A percentile compares a stretch with the other conserved stretches of the same genome.
Evolutionary conservation across 768 basidiomycete species (phyloP).

Genomic region (Hygrocybe coccinea): DNA sequence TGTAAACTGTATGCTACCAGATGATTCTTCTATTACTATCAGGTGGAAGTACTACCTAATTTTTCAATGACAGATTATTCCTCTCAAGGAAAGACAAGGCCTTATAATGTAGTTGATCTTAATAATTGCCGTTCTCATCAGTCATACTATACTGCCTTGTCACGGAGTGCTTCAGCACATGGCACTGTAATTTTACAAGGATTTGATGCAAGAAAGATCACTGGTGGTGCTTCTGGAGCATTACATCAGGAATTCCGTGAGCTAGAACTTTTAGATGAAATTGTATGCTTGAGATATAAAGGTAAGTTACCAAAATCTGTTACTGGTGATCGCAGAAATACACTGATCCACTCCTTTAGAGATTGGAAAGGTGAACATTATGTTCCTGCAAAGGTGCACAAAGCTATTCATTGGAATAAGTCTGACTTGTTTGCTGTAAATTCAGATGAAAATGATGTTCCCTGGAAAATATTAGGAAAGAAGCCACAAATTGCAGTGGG

Average conservation of each 20-base stretch:
- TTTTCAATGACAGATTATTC: slow-evolving; percentile 31
- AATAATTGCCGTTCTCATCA: slow-evolving; percentile 21
- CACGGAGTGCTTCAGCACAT: slow-evolving; percentile 17
- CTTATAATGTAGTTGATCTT: slow-evolving; percentile 25
- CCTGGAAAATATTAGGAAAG: slow-evolving; percentile 2
- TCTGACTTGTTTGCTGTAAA: slow-evolving; percentile 12
- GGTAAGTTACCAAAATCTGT: slow-evolving; percentile 14
- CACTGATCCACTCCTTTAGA: slow-evolving; percentile 19
- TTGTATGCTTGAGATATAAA: slow-evolving; percentile 24
- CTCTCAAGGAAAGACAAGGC: slow-evolving; percentile 31
- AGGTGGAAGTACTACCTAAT: slow-evolving; percentile 1
- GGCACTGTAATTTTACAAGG: slow-evolving; percentile 27
- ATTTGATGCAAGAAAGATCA: slow-evolving; percentile 16
- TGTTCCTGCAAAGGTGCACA: slow-evolving; percentile 15
- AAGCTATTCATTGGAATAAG: slow-evolving; percentile 16
- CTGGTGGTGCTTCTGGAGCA: slow-evolving; percentile 17
- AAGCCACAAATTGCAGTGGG: too few relatives aligned
- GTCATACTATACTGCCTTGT: slow-evolving; percentile 30
- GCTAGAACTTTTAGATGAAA: slow-evolving; percentile 33
- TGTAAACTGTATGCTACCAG: slow-evolving; percentile 15
- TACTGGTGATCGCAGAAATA: slow-evolving; percentile 16
- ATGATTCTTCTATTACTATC: slow-evolving; percentile 16
- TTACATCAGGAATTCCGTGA: slow-evolving; percentile 34
- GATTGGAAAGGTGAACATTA: slow-evolving; percentile 18
- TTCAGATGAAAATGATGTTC: background rate